Evolutionary conservation across 2,329 filamentous ascomycete genomes (phyloP), one percentile per base, ranked within the genome.

Genomic region (Xylariaceae sp.): DNA sequence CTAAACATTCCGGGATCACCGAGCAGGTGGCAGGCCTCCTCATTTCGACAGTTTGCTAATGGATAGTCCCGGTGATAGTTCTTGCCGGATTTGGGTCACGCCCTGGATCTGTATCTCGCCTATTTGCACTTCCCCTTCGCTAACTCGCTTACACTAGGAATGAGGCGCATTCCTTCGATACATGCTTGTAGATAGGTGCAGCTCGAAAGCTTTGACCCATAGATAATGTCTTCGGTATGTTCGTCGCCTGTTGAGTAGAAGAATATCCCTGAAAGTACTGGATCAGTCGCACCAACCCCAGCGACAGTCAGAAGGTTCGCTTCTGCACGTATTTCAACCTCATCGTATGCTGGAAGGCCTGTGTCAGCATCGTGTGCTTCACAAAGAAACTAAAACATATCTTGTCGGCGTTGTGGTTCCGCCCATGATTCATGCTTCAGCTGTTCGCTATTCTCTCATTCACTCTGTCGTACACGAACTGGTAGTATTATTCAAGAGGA

Each of bases 91-190:
- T 63, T 31, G 58, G 54, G 3, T 63, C 45, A 1, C 56, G n/a
- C n/a, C 60, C 10, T 49, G 43, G 39, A 66, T 48, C 1, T n/a
- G 4, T 2, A 60, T 16, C 2, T 62, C 61, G 2, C 61, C 60
- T 5, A 50, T 6, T 5, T 59, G 58, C 0, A 64, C 61, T 51
- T 61, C 57, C 1, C 63, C 58, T 0, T n/a, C n/a, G 60, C 56
- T 0, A 58, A 42, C 5, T 62, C 60, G 46, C 56, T 45, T 0
- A 60, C 51, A 0, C 50, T 48, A 1, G 58, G 62, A 6, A 49
- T 31, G 3, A 66, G 42, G 0, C 64, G 61, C 59, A 66, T 59
- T 1, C 49, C 59, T 28, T 66, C 63, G 6, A 66, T 50, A 22
- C 59, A 65, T 1, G 63, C 61, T 5, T 42, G 40, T 2, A 64